Percentiles rank a stretch among this genome's conserved stretches.
Evolutionary conservation across 805 yeast genomes (phyloP).

Genomic region (Saccharomycopsis guyanensis): DNA sequence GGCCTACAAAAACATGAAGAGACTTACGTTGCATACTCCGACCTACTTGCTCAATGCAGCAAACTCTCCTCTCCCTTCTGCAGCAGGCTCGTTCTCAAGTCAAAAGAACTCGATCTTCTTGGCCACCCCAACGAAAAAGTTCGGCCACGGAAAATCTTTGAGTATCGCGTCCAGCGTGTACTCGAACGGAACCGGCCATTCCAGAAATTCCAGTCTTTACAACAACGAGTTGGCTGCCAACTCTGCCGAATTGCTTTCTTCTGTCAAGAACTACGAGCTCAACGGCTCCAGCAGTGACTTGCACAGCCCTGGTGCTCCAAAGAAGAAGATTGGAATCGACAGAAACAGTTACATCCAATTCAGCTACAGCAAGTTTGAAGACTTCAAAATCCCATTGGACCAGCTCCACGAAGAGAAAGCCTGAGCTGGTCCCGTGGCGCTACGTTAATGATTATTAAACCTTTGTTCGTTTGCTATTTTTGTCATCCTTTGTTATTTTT

Average conservation of each 20-base stretch:
- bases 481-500: neutral
- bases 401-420: neutral
- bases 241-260: neutral
- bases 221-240: constrained; percentile 1
- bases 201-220: constrained; percentile 17
- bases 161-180: constrained; percentile 17
- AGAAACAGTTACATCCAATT: constrained; percentile 19
- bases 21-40: constrained; percentile 18
- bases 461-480: neutral
- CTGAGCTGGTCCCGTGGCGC: neutral
- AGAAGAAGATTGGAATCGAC: constrained; percentile 13
- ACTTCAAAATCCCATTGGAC: constrained; percentile 5
- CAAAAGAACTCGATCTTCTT: constrained; percentile 3
- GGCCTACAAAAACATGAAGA: constrained; percentile 5
- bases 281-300: neutral
- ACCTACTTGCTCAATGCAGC: constrained; percentile 7
- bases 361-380: constrained; percentile 18
- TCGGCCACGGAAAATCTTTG: constrained; percentile 15
- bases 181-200: constrained; percentile 15
- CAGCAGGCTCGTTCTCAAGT: neutral
- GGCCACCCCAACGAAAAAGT: constrained; percentile 7
- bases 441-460: neutral
- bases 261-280: neutral
- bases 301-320: neutral
- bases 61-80: neutral